Percentiles rank a stretch among this genome's conserved stretches.
Evolutionary conservation across 2,329 filamentous ascomycete species (phyloP).

Genomic region (Grosmannia serpens): DNA sequence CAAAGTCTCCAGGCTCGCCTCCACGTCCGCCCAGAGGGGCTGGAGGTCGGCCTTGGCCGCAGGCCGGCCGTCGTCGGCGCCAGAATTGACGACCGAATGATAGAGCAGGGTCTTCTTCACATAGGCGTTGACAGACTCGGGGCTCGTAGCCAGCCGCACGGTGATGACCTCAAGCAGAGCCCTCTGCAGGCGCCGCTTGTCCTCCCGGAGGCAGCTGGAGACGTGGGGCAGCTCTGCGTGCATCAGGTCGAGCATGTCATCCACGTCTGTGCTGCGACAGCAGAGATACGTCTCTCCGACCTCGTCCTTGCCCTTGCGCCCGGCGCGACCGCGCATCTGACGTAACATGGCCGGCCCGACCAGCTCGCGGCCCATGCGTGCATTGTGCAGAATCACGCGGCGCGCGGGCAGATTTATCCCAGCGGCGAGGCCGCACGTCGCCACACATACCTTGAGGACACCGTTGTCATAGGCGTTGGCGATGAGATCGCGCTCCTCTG

Average conservation of each 20-base stretch:
- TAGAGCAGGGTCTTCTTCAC: constrained; percentile 56
- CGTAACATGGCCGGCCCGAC: constrained; percentile 70
- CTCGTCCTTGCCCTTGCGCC: constrained; percentile 67
- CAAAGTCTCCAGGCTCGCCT: constrained; percentile 37
- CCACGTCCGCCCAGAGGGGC: constrained; percentile 30
- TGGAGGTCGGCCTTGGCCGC: constrained; percentile 17
- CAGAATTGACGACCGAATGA: constrained; percentile 30
- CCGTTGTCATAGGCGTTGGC: constrained; percentile 60
- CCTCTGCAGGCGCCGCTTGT: constrained; percentile 57
- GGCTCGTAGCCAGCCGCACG: constrained; percentile 54
- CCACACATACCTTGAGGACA: constrained; percentile 57
- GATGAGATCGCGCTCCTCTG: constrained; percentile 63
- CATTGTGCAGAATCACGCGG: constrained; percentile 63
- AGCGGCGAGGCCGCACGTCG: constrained; percentile 70
- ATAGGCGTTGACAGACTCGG: constrained; percentile 55
- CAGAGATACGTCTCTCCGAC: constrained; percentile 69
- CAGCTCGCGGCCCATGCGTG: constrained; percentile 63
- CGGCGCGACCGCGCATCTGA: constrained; percentile 70
- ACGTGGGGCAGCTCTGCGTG: constrained; percentile 61
- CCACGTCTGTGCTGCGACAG: constrained; percentile 56
- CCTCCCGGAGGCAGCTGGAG: constrained; percentile 48
- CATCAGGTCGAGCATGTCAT: constrained; percentile 58
- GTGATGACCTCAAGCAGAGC: constrained; percentile 61
- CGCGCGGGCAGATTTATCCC: constrained; percentile 69
- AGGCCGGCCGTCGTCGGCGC: not conserved